Evolutionary conservation across 768 basidiomycete species (phyloP).

Genomic region (Suillus occidentalis): DNA sequence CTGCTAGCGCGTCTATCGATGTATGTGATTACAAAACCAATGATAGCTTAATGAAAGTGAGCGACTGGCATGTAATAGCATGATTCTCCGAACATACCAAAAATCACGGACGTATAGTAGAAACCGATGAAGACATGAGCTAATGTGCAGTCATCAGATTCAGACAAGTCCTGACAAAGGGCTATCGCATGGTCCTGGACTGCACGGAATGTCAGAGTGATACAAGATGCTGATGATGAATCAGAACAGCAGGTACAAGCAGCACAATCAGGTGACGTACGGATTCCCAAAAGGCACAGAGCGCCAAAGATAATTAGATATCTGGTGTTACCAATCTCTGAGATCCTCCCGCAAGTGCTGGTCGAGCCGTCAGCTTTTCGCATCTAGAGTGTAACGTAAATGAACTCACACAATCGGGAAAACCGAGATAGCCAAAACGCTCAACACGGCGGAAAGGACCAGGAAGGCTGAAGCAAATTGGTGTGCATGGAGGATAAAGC

Average conservation of each 20-base stretch:
- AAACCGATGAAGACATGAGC: constrained; percentile 26
- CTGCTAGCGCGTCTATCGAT: constrained; percentile 29
- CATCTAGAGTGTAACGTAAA: not conserved
- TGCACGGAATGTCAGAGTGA: constrained; percentile 29
- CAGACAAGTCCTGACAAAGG: constrained; percentile 33
- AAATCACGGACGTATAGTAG: constrained; percentile 27
- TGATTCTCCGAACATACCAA: constrained; percentile 23
- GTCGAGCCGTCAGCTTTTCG: not conserved
- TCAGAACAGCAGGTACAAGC: not conserved
- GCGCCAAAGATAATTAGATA: constrained; percentile 23
- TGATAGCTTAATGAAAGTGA: constrained; percentile 14
- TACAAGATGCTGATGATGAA: constrained; percentile 15
- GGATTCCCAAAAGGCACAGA: constrained; percentile 18
- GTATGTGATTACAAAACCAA: constrained; percentile 27
- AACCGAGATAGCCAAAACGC: constrained; percentile 10
- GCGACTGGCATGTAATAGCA: not conserved
- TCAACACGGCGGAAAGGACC: constrained; percentile 14
- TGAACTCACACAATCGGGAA: constrained; percentile 20
- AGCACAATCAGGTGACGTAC: constrained; percentile 12
- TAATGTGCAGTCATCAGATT: constrained; percentile 16
- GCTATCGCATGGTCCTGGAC: constrained; percentile 14
- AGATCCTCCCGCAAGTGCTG: constrained; percentile 14
- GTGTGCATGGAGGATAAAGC: not conserved
- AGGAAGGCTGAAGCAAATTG: constrained; percentile 20
- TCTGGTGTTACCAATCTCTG: constrained; percentile 21